Evolutionary conservation across 1,139 yeast species (phyloP).

Genomic region (Sugiyamaella castrensis): DNA sequence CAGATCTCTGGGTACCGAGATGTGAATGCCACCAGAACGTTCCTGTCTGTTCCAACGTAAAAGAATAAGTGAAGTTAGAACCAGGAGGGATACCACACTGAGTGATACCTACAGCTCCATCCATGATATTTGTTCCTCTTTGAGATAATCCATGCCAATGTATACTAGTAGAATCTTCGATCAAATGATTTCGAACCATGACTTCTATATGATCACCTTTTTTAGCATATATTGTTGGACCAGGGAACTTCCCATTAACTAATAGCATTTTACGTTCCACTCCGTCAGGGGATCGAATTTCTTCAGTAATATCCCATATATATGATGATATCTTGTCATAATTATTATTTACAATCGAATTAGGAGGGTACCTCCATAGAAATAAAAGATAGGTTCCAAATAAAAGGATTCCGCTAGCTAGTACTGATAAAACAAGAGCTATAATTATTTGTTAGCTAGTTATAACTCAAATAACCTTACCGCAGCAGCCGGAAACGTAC

Average conservation of each 20-base stretch:
- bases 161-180: conserved; percentile 57
- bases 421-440: too few relatives aligned
- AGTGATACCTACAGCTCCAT: conserved; percentile 77
- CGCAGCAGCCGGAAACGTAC: too few relatives aligned
- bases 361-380: too few relatives aligned
- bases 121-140: conserved; percentile 62
- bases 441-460: too few relatives aligned
- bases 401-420: too few relatives aligned
- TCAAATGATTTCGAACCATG: conserved; percentile 60
- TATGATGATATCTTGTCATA: neutral
- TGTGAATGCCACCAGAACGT: conserved; percentile 90
- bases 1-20: conserved; percentile 71
- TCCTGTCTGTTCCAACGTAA: conserved; percentile 75
- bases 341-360: too few relatives aligned
- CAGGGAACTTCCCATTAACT: conserved; percentile 75
- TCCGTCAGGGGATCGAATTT: conserved; percentile 47
- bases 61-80: conserved; percentile 59
- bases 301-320: conserved; percentile 6
- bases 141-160: conserved; percentile 88
- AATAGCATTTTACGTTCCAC: conserved; percentile 52
- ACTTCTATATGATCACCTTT: conserved; percentile 64
- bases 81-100: conserved; percentile 83
- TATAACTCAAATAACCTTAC: too few relatives aligned
- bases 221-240: conserved; percentile 63
- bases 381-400: too few relatives aligned